Conservation (phyloP, 441 rosid species). For the Gossypium davidsonii region DNA sequence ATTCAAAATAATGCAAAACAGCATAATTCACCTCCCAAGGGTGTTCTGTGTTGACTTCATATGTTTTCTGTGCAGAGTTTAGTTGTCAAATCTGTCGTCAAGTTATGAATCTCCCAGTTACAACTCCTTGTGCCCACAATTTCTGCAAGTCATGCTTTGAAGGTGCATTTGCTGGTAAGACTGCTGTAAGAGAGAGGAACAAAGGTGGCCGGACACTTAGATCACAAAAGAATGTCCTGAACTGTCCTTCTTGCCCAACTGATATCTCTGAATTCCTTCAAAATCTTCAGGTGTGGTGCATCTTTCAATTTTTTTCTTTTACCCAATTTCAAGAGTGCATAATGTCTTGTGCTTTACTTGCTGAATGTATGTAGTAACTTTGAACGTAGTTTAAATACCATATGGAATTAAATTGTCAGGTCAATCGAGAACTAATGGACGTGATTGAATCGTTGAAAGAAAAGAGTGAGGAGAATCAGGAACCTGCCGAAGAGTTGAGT, state of each 20-base stretch:
- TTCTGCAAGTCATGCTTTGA: conserved; percentile 58
- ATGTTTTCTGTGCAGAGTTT: conserved; percentile 34
- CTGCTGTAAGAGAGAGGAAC: conserved; percentile 34
- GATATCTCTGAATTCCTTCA: conserved; percentile 46
- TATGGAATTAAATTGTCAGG: conserved; percentile 23
- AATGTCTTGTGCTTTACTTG: neutral
- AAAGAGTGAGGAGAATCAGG: conserved; percentile 22
- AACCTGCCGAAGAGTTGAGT: conserved; percentile 1
- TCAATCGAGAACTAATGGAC: conserved; percentile 48
- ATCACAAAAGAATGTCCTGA: conserved; percentile 39
- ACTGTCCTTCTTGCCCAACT: conserved; percentile 45
- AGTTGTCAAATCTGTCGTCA: conserved; percentile 42
- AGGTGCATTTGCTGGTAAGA: conserved; percentile 42
- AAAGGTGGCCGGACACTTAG: conserved; percentile 43
- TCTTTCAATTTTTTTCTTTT: neutral
- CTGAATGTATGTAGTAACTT: neutral
- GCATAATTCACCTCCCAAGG: neutral
- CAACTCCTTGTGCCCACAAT: conserved; percentile 62
- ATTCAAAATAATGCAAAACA: neutral
- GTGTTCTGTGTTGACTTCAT: neutral
- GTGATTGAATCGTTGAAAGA: conserved; percentile 41
- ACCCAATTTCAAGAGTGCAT: neutral
- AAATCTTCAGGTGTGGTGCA: conserved; percentile 37
- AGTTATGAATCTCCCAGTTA: conserved; percentile 47
- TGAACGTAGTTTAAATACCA: neutral